Base-by-base conservation (phyloP, 2,329 filamentous ascomycete genomes). In the Arthrobotrys iridis region DNA sequence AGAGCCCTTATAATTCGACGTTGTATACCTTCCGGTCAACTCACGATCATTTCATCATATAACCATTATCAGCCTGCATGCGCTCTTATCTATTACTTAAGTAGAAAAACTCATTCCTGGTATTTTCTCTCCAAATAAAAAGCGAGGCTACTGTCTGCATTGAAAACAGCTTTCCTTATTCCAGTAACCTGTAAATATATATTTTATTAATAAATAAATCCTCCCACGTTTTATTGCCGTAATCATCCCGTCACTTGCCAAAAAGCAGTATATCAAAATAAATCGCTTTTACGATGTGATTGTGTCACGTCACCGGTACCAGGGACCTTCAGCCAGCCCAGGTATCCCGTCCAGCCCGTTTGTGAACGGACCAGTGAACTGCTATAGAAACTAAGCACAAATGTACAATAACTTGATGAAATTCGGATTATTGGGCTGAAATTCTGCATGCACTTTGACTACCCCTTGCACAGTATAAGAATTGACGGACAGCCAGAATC, bases 21-120 rank as follows among this genome's bases (percentile, higher is more conserved):
- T 7, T 2, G 6, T 20, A 11, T 22, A 20, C 13, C 11, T 35
- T n/a, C n/a, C 1, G 7, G 50, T 55, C 50, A 37, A 55, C 50
- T 55, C 30, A 55, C 30, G 37, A 55, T 55, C 28, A 55, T 55
- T 55, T 37, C 50, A 55, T 24, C 30, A 55, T 55, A 55, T 55
- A 5, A 7, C 13, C 13, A 33, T 8, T 3, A 10, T 50, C 7
- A 18, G 13, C 11, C 35, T 40, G 35, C 7, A 33, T 4, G 10
- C n/a, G n/a, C n/a, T n/a, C n/a, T n/a, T n/a, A n/a, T n/a, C n/a
- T n/a, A n/a, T n/a, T n/a, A n/a, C n/a, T n/a, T n/a, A n/a, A n/a
- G n/a, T n/a, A n/a, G n/a, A n/a, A n/a, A n/a, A n/a, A n/a, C 28
- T 4, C 28, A 33, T 33, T 4, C 10, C 28, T 33, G 28, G 13